Evolutionary conservation across 768 basidiomycete species (phyloP).

Genomic region (Cystobasidiopsis lactophilus): DNA sequence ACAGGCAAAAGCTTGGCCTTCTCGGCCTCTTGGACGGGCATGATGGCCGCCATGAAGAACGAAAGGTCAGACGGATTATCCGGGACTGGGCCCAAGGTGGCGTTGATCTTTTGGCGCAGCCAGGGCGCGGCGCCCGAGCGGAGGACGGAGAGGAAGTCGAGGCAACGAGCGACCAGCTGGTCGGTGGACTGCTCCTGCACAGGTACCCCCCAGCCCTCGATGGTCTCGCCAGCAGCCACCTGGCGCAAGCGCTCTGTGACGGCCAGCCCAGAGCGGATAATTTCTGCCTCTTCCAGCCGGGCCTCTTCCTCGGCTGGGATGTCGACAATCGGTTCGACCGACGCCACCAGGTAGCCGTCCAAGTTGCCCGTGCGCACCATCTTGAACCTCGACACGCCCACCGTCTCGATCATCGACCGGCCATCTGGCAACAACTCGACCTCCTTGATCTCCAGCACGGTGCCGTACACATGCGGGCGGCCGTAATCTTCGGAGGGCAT

Average conservation of each 20-base stretch:
- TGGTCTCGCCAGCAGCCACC: neutral
- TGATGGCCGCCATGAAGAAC: conserved; percentile 30
- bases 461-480: conserved; percentile 55
- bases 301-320: conserved; percentile 28
- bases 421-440: conserved; percentile 80
- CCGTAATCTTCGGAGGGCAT: conserved; percentile 37
- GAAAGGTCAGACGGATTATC: conserved; percentile 15
- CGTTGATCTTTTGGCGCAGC: conserved; percentile 69
- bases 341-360: conserved; percentile 53
- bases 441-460: conserved; percentile 69
- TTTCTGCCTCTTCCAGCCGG: conserved; percentile 23
- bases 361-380: conserved; percentile 58
- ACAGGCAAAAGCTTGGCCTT: conserved; percentile 57
- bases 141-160: conserved; percentile 40
- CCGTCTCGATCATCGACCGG: conserved; percentile 59
- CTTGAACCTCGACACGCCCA: conserved; percentile 54
- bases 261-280: neutral
- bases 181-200: conserved; percentile 30
- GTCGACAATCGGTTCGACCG: conserved; percentile 26
- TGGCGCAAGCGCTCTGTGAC: neutral
- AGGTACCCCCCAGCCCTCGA: too few species aligned
- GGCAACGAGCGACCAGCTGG: conserved; percentile 39
- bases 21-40: conserved; percentile 86
- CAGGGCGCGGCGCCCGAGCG: conserved; percentile 62
- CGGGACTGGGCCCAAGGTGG: conserved; percentile 27